Percentiles rank a stretch among this genome's conserved stretches.
These are phyloP conservation scores for Daldinia sp. DNA, from an alignment of 2,329 filamentous ascomycete species.

Conservation along the genomic window DNA sequence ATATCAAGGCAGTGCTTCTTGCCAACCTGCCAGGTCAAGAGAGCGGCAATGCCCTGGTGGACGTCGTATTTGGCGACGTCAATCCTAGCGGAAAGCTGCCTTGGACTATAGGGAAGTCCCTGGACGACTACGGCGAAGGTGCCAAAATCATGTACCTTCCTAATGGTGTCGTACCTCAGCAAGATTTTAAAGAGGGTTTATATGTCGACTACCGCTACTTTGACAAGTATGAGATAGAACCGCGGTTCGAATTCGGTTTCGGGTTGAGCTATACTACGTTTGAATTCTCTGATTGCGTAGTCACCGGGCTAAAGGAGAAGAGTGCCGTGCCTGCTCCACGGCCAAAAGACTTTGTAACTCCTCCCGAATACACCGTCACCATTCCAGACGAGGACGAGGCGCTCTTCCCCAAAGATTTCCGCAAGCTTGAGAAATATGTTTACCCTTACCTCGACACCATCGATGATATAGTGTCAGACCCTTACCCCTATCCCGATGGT, in stretches of 20 bases:
- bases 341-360: background rate
- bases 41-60: conserved; percentile 80
- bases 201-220: conserved; percentile 93
- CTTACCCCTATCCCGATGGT: conserved; percentile 62
- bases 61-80: conserved; percentile 79
- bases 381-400: background rate
- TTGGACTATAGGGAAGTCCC: conserved; percentile 81
- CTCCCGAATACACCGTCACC: background rate
- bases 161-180: conserved; percentile 76
- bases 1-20: conserved; percentile 80
- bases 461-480: conserved; percentile 52
- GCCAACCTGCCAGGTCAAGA: conserved; percentile 91
- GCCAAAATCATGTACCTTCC: conserved; percentile 74
- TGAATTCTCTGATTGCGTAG: conserved; percentile 62
- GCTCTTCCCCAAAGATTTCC: conserved; percentile 53
- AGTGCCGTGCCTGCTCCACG: conserved; percentile 40
- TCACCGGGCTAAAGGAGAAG: conserved; percentile 59
- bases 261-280: conserved; percentile 85
- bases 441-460: conserved; percentile 72
- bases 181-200: conserved; percentile 82
- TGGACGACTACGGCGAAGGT: conserved; percentile 78
- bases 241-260: conserved; percentile 86
- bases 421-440: conserved; percentile 72
- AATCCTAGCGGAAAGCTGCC: conserved; percentile 85
- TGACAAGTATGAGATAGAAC: conserved; percentile 76